Evolutionary conservation across 2,329 filamentous ascomycete species (phyloP), one percentile per base, ranked within the genome.

Genomic region (Colletotrichum karsti): DNA sequence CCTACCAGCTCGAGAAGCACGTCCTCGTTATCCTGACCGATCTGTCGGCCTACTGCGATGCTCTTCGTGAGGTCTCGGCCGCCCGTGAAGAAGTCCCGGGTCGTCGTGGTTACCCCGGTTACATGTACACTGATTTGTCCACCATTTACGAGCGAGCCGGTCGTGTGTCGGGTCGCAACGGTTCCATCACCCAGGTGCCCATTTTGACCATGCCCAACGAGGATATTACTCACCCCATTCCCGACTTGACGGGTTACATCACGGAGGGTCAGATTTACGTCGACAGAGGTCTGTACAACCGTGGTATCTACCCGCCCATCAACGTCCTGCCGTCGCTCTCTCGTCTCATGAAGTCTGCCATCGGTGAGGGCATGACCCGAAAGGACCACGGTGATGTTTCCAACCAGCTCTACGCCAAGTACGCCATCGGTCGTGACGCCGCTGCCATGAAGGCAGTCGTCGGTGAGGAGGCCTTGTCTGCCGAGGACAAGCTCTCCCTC

Each of bases 81-180:
- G 96, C 96, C 59, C 91, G 96, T 85, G 96, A 99, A 88, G 96
- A 99, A 91, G 96, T 99, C 46, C 96, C 96, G 42, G 96, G 96
- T 88, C 95, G 96, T 82, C 95, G 96, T 91, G 96, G 96, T 89
- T 99, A 96, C 86, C 96, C 96, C 60, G 96, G 96, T 93, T 99
- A 99, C 89, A 99, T 99, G 96, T 99, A 99, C 88, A 99, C 96
- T 74, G 97, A 99, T 90, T 93, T 99, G 91, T 98, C 96, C 68
- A 99, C 96, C 78, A 98, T 99, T 77, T 99, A 99, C 87, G 96
- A 99, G 85, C 95, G 96, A 85, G 96, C 96, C 74, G 96, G 96
- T 78, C 96, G 96, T 92, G 96, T 99, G 56, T 87, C 94, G 77
- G 97, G 97, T 75, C 93, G 97, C 75, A 98, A 98, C 77, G 96